Evolutionary conservation across 202 grass and related monocot species (phyloP), one percentile per base, ranked within the genome.

Genomic region (Saccharum hybrid): DNA sequence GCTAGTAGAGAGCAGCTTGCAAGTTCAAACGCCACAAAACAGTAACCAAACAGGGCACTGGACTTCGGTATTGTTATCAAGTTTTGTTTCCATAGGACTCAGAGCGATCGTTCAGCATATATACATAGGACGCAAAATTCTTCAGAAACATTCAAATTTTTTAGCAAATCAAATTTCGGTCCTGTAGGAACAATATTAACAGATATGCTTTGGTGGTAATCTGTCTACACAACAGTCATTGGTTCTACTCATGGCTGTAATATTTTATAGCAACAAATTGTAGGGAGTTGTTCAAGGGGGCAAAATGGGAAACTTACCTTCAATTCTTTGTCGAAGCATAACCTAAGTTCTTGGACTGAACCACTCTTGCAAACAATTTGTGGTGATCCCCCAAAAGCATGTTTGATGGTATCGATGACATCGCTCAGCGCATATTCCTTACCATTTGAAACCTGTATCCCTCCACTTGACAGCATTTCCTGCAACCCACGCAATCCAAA

Each of bases 321-420:
- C 73, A 96, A 88, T 88, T 98, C 84, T 83, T 98, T 98, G 80
- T 88, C 75, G 31, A 98, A 96, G 88, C 96, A 98, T 79, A 98
- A 85, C 74, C 89, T 96, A 49, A 96, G 83, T 89, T 98, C 96
- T 87, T 92, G 0, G 49, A 98, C 21, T 40, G 96, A 93, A 26
- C 89, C 87, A n/a, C 71, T 83, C 64, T 84, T 98, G 69, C 96
- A 98, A 42, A 90, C 39, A 63, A 98, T 85, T 49, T 88, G 81
- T 1, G 93, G 93, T 22, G 78, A 81, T 59, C 87, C 93, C 52
- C 96, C 93, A 90, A 98, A 98, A 71, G 85, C 87, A 52, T 72
- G 39, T 49, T 89, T 72, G 76, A 98, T 90, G 61, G 85, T 80
- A 10, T 81, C 33, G 1, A 94, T 81, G 75, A 96, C 82, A 82